Percentiles rank a stretch among this genome's conserved stretches.
phyloP scores from a whole-genome alignment of 208 protist genomes.

The Balamuthia mandrillaris region DNA sequence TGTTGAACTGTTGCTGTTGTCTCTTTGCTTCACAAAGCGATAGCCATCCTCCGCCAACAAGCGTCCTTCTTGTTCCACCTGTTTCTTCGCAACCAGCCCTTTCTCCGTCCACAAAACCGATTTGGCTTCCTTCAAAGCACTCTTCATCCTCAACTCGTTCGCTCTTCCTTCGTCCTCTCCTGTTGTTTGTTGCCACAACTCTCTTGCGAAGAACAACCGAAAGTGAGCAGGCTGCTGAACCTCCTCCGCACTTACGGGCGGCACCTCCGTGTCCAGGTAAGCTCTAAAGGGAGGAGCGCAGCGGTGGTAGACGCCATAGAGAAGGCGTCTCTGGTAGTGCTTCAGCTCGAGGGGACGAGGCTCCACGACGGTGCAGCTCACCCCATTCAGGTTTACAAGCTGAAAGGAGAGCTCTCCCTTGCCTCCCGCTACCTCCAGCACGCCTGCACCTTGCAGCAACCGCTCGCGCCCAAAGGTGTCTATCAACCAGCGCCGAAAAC shows the following conservation, averaged over 20 bases:
- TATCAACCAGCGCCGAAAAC: neutral
- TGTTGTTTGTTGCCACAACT: neutral
- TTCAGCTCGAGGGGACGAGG: neutral
- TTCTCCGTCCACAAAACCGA: constrained; percentile 10
- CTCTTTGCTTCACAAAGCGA: too few relatives aligned
- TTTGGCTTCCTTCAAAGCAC: neutral
- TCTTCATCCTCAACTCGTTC: too few relatives aligned
- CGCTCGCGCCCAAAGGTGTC: neutral
- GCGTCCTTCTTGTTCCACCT: neutral
- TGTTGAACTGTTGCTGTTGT: too few relatives aligned
- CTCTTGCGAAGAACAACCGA: neutral
- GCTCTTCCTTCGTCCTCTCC: neutral
- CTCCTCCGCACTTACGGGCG: neutral
- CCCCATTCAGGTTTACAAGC: constrained; percentile 3
- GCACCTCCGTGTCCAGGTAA: too few relatives aligned
- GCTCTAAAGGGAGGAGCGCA: too few relatives aligned
- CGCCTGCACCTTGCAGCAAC: neutral
- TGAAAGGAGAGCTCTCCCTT: constrained; percentile 25
- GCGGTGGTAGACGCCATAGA: neutral
- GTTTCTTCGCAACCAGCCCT: neutral
- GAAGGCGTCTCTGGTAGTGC: too few relatives aligned
- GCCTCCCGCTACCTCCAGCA: neutral
- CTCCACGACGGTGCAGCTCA: neutral
- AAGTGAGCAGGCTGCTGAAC: neutral
- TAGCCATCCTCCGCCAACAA: too few relatives aligned